Conservation (phyloP, 257 asterid genomes). For the Solanum dulcamara region DNA sequence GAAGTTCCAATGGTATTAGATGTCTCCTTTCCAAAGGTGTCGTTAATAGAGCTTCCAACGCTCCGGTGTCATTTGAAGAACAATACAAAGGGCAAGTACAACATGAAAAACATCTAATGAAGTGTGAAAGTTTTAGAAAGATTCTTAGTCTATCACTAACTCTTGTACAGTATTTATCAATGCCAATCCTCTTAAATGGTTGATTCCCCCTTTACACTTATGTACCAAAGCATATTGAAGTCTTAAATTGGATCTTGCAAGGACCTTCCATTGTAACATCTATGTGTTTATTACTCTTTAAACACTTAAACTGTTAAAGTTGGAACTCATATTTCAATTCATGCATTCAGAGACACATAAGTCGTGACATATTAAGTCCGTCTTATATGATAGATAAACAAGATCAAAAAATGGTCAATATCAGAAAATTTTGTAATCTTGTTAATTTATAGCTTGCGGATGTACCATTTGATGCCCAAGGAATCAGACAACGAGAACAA, state of each 20-base stretch:
- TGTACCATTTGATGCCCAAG: slow-evolving; percentile 70
- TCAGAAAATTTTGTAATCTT: neutral
- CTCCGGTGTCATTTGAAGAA: neutral
- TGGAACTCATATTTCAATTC: too few relatives aligned
- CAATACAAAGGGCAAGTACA: neutral
- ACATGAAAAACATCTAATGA: neutral
- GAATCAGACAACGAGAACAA: slow-evolving; percentile 91
- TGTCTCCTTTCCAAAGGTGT: neutral
- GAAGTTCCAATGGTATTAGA: neutral
- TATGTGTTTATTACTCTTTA: too few relatives aligned
- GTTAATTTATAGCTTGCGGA: neutral
- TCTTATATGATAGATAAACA: neutral
- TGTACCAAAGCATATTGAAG: neutral
- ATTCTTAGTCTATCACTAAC: neutral
- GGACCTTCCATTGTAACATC: too few relatives aligned
- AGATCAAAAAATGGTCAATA: neutral
- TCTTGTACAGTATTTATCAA: neutral
- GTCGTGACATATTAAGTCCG: too few relatives aligned
- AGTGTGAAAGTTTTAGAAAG: neutral
- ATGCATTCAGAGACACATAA: too few relatives aligned
- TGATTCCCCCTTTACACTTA: neutral
- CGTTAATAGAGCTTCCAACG: neutral
- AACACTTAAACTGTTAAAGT: too few relatives aligned
- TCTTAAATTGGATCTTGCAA: too few relatives aligned
- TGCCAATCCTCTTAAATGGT: neutral